Conservation (phyloP, 257 asterid species). For the Fraxinus quadrangulata region DNA sequence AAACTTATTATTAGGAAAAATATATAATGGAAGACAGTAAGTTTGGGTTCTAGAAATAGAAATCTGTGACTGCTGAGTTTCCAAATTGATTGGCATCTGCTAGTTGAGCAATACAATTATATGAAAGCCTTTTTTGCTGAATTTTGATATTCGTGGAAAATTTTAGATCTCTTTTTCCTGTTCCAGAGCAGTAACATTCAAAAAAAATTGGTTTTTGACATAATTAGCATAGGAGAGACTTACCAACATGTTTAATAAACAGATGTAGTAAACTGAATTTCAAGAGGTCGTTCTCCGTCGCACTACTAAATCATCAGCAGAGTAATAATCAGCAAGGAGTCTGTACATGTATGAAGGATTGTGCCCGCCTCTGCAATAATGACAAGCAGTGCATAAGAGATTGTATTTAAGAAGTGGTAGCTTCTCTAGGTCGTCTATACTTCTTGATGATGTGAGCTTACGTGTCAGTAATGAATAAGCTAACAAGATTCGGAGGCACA, state of each 20-base stretch:
- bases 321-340: slow-evolving; percentile 93
- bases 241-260: slow-evolving; percentile 39
- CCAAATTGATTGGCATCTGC: not conserved
- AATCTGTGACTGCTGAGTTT: not conserved
- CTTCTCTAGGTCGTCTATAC: slow-evolving; percentile 17
- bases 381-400: not conserved
- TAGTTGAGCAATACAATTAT: not conserved
- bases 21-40: too few species aligned
- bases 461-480: slow-evolving; percentile 93
- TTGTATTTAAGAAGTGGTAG: slow-evolving; percentile 1
- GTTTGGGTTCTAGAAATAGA: slow-evolving; percentile 3
- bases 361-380: slow-evolving; percentile 80
- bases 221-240: slow-evolving; percentile 29
- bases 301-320: slow-evolving; percentile 81
- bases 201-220: not conserved
- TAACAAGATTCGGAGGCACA: slow-evolving; percentile 92
- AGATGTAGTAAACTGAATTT: slow-evolving; percentile 34
- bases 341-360: slow-evolving; percentile 92
- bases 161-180: not conserved
- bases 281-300: slow-evolving; percentile 65
- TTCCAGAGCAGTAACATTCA: slow-evolving; percentile 11
- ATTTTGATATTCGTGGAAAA: not conserved
- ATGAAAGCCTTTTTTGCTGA: not conserved
- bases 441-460: slow-evolving; percentile 46
- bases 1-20: not conserved